Base-by-base conservation (phyloP, 345 rosid species). In the Limnanthes douglasii region DNA sequence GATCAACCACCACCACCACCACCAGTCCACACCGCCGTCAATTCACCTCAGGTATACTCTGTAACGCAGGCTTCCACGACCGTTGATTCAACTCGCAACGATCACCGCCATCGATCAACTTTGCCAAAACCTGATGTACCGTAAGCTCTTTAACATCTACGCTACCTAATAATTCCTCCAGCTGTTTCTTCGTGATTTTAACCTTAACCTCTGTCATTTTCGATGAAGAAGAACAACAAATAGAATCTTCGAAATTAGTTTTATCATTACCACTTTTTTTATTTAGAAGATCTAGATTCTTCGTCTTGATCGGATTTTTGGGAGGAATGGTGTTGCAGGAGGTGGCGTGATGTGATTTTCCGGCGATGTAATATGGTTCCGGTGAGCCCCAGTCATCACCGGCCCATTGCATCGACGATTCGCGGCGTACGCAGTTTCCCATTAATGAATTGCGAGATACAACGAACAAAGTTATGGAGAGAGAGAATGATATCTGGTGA, bases 31-130 rank as follows among this genome's bases (percentile, higher is more conserved):
- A n/a, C n/a, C n/a, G n/a, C n/a, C n/a, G n/a, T 59, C 15, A 62
- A 18, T 68, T 52, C 31, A 53, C 60, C 63, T 85, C 96, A n/a
- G 93, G 94, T 53, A 85, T 77, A 18, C 72, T 76, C 28, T 69
- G 73, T 5, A 85, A 56, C 15, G 44, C 69, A 11, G 94, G 96
- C 60, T 45, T 63, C 96, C 93, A 80, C 5, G 48, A 8, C 36
- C 68, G 44, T 5, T 55, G 58, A 10, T 54, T 56, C 15, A 49
- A 20, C 31, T 6, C 18, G 27, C 28, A 61, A 42, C 21, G 18
- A 13, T 50, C 30, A 5, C 18, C 26, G 0, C 16, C 43, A 24
- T 41, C 29, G 5, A 56, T 26, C 43, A 62, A 16, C 24, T 27
- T 38, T 4, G 37, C 18, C 4, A 41, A 8, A 30, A 60, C 32